Evolutionary conservation across 768 basidiomycete species (phyloP).

Genomic region (Leucocoprinus birnbaumii): DNA sequence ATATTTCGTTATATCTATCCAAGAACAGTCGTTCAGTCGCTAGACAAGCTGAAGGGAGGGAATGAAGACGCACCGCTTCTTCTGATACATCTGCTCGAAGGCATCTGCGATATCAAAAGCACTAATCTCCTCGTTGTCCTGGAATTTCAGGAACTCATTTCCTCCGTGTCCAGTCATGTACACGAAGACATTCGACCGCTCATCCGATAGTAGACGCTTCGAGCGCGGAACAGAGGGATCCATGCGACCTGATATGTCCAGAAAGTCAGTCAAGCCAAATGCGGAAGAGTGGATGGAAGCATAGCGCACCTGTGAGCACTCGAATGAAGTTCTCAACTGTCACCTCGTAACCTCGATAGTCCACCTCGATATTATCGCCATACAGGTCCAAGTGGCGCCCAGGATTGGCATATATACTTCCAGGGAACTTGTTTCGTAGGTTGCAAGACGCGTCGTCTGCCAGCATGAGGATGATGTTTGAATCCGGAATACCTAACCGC

Average conservation of each 20-base stretch:
- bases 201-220: conserved; percentile 89
- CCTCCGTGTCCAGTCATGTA: conserved; percentile 99
- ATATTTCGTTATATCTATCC: conserved; percentile 87
- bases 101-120: conserved; percentile 98
- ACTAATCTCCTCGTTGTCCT: conserved; percentile 97
- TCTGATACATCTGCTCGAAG: conserved; percentile 98
- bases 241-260: conserved; percentile 61
- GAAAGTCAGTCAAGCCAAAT: background rate
- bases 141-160: conserved; percentile 98
- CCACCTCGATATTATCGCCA: conserved; percentile 96
- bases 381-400: conserved; percentile 88
- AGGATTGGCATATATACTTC: conserved; percentile 87
- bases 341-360: conserved; percentile 97
- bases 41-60: background rate
- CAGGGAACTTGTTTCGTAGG: conserved; percentile 87
- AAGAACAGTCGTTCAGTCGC: conserved; percentile 1
- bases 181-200: conserved; percentile 89
- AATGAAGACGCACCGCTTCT: conserved; percentile 65
- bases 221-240: conserved; percentile 84
- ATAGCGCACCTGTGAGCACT: conserved; percentile 76
- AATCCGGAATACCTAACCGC: conserved; percentile 95
- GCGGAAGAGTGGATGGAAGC: background rate
- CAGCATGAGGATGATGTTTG: conserved; percentile 98
- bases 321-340: conserved; percentile 96
- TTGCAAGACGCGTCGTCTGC: conserved; percentile 97